Conservation (phyloP, 345 rosid genomes). For the Durio zibethinus region DNA sequence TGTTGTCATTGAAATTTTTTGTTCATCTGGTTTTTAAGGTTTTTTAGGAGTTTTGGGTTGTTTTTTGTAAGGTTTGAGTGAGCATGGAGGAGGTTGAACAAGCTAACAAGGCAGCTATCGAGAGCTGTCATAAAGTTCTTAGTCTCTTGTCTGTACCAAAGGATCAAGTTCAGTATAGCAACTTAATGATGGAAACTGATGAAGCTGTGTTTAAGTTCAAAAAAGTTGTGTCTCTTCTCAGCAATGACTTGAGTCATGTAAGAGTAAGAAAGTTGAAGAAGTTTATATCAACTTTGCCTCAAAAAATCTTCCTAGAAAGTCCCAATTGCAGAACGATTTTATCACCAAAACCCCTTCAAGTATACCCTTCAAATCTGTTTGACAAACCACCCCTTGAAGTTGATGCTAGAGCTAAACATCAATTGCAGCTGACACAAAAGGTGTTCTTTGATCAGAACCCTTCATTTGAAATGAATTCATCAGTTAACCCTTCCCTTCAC, state of each 20-base stretch:
- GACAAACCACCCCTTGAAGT: slow-evolving; percentile 25
- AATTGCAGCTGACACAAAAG: slow-evolving; percentile 21
- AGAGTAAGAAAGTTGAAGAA: slow-evolving; percentile 48
- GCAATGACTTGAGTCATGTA: slow-evolving; percentile 40
- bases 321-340: slow-evolving; percentile 40
- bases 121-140: slow-evolving; percentile 53
- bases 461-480: slow-evolving; percentile 41
- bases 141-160: slow-evolving; percentile 42
- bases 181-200: slow-evolving; percentile 43
- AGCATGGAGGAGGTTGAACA: slow-evolving; percentile 52
- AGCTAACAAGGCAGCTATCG: slow-evolving; percentile 50
- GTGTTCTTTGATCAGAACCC: slow-evolving; percentile 40
- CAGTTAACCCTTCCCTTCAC: slow-evolving; percentile 35
- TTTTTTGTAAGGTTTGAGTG: background rate
- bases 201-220: slow-evolving; percentile 53
- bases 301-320: slow-evolving; percentile 54
- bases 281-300: slow-evolving; percentile 53
- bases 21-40: slow-evolving; percentile 13
- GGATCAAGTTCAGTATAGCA: slow-evolving; percentile 34
- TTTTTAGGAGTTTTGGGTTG: background rate
- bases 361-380: slow-evolving; percentile 38
- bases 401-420: slow-evolving; percentile 28
- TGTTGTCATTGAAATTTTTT: slow-evolving; percentile 2
- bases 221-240: slow-evolving; percentile 57
- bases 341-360: slow-evolving; percentile 65